Conservation (phyloP, 495 filamentous ascomycete species). For the Cercophora newfieldiana region DNA sequence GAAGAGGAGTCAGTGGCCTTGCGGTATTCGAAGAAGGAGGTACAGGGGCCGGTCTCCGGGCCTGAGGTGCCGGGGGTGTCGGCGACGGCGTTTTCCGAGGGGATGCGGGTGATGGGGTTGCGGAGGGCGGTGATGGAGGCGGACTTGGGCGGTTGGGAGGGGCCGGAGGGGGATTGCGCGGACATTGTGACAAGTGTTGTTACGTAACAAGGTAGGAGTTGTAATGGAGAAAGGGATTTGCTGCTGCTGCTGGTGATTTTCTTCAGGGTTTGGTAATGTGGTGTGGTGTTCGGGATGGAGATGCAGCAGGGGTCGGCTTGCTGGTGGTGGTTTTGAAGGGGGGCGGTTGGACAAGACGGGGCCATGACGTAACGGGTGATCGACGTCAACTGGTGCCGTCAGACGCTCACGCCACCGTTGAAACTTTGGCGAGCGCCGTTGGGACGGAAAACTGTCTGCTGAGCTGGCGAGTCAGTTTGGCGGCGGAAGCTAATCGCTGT, state of each 20-base stretch:
- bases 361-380: constrained; percentile 3
- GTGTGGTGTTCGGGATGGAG: background rate
- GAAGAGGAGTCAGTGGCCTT: background rate
- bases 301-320: background rate
- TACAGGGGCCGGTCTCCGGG: constrained; percentile 17
- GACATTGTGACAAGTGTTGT: constrained; percentile 13
- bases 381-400: constrained; percentile 3
- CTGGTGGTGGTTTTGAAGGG: background rate
- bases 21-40: constrained; percentile 31
- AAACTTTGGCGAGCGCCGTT: background rate
- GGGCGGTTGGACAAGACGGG: background rate
- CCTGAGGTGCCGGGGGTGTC: constrained; percentile 22
- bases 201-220: background rate
- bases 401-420: background rate
- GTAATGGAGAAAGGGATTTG: background rate
- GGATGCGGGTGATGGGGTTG: constrained; percentile 52
- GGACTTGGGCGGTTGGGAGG: constrained; percentile 53
- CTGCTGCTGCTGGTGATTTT: background rate
- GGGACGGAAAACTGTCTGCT: background rate
- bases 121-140: constrained; percentile 44
- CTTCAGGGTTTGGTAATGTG: background rate
- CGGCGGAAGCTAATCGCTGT: background rate
- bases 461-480: background rate
- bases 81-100: constrained; percentile 48
- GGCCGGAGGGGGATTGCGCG: constrained; percentile 37